phyloP scores from a whole-genome alignment of 164 flowering plant species.

The Malania oleifera region DNA sequence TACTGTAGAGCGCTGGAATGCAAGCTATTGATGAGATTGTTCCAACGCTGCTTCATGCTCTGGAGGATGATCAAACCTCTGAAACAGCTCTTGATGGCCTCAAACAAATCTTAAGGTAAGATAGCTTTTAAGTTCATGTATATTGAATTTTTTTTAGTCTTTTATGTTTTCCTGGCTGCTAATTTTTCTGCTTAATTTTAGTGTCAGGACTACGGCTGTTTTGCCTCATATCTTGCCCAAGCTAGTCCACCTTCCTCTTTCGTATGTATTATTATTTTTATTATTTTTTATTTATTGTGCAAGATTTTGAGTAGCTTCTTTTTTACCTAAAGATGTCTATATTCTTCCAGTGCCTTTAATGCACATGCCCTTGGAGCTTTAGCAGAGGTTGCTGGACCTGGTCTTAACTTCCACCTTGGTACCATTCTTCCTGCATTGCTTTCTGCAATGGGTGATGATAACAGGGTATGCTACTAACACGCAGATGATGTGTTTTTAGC shows the following conservation, averaged over 20 bases:
- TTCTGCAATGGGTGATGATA: conserved; percentile 72
- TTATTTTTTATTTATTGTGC: background rate
- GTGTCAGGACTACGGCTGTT: conserved; percentile 96
- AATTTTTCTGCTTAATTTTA: conserved; percentile 19
- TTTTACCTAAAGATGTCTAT: conserved; percentile 12
- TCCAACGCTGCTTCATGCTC: conserved; percentile 89
- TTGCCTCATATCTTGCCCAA: conserved; percentile 97
- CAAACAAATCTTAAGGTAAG: conserved; percentile 90
- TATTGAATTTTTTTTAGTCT: background rate
- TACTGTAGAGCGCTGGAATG: conserved; percentile 91
- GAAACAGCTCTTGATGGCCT: conserved; percentile 98
- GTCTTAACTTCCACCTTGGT: conserved; percentile 74
- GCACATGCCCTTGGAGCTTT: conserved; percentile 97
- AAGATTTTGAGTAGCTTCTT: background rate
- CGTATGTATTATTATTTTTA: conserved; percentile 48
- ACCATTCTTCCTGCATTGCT: conserved; percentile 86
- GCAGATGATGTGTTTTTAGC: background rate
- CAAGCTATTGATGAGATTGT: conserved; percentile 99
- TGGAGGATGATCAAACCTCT: conserved; percentile 85
- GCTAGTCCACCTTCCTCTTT: conserved; percentile 86
- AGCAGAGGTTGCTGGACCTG: conserved; percentile 98
- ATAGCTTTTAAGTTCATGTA: background rate
- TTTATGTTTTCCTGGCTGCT: background rate
- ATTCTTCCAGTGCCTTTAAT: conserved; percentile 72
- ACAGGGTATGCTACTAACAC: conserved; percentile 40